These are phyloP conservation scores for Iberis pinnata DNA, from an alignment of 345 rosid genomes.

Conservation along the genomic window DNA sequence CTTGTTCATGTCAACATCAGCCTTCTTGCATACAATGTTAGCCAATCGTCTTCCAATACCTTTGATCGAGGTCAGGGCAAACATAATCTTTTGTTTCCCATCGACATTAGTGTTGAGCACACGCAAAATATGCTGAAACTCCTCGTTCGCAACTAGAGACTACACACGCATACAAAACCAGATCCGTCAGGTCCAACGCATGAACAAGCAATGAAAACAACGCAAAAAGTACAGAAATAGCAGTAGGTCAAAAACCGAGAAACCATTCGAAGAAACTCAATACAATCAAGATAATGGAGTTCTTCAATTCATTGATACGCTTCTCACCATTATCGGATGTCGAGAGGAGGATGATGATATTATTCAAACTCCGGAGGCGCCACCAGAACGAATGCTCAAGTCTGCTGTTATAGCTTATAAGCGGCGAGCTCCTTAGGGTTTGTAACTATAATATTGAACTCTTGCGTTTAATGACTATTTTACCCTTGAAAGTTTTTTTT, in stretches of 20 bases:
- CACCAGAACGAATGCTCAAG: not conserved
- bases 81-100: constrained; percentile 86
- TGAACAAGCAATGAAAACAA: not conserved
- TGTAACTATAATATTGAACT: not conserved
- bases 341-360: constrained; percentile 12
- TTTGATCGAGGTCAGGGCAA: constrained; percentile 85
- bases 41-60: constrained; percentile 84
- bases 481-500: constrained; percentile 11
- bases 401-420: constrained; percentile 4
- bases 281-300: not conserved
- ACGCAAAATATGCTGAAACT: constrained; percentile 90
- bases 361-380: constrained; percentile 16
- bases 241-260: not conserved
- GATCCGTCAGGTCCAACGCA: constrained; percentile 3
- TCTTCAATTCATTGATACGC: not conserved
- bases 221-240: not conserved
- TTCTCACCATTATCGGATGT: constrained; percentile 27
- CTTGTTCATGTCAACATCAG: constrained; percentile 94
- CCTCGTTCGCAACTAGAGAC: constrained; percentile 86
- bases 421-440: constrained; percentile 21
- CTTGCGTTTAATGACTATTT: constrained; percentile 4
- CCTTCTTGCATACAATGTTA: constrained; percentile 93
- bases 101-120: constrained; percentile 88
- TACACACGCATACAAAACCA: constrained; percentile 19
- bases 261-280: not conserved